These are phyloP conservation scores for Pseudogymnoascus sp. DNA, from an alignment of 2,329 filamentous ascomycete genomes.

Conservation along the genomic window DNA sequence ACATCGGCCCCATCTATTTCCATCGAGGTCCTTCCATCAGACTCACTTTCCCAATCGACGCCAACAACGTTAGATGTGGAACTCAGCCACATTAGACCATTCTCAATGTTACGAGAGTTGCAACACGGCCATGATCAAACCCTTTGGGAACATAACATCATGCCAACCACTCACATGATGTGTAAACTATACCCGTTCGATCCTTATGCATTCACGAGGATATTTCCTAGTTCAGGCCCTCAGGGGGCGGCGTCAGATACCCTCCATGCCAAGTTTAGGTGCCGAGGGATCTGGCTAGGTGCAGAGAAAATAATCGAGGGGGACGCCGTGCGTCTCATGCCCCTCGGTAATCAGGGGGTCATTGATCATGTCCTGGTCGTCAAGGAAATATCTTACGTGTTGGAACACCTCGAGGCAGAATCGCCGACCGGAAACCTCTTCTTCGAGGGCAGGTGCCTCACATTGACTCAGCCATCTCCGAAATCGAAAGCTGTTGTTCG, in stretches of 20 bases:
- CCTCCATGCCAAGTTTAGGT: neutral
- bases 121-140: neutral
- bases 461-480: neutral
- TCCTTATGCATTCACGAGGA: neutral
- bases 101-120: slow-evolving; percentile 5
- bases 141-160: neutral
- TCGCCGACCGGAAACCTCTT: neutral
- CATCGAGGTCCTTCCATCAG: slow-evolving; percentile 2
- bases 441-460: neutral
- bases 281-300: slow-evolving; percentile 1
- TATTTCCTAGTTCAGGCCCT: neutral
- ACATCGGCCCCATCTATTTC: neutral
- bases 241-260: neutral
- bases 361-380: neutral
- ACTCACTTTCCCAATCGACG: neutral
- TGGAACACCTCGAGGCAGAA: slow-evolving; percentile 2
- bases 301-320: slow-evolving; percentile 7
- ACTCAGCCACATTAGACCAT: neutral
- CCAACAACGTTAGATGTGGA: neutral
- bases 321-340: slow-evolving; percentile 4
- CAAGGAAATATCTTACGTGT: neutral
- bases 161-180: neutral
- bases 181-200: neutral
- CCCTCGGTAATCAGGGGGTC: neutral
- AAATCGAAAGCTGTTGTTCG: slow-evolving; percentile 3